A percentile compares a stretch with the other conserved stretches of the same genome.
These are phyloP conservation scores for Pichia sp. DNA, from an alignment of 1,139 yeast genomes.

Conservation along the genomic window DNA sequence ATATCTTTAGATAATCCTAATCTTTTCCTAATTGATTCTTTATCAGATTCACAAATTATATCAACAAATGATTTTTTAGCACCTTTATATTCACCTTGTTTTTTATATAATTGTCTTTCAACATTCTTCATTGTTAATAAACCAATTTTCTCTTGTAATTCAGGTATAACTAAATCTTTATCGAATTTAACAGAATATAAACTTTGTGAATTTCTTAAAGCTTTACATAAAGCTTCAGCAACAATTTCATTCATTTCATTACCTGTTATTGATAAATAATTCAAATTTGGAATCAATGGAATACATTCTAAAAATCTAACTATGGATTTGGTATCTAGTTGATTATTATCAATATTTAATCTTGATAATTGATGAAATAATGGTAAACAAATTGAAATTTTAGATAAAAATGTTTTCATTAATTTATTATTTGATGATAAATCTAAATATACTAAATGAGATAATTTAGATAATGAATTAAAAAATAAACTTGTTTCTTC, in stretches of 20 bases:
- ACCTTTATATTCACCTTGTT: slow-evolving; percentile 9
- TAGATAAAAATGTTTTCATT: slow-evolving; percentile 40
- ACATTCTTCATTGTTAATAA: slow-evolving; percentile 66
- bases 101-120: slow-evolving; percentile 39
- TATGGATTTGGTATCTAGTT: slow-evolving; percentile 41
- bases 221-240: slow-evolving; percentile 62
- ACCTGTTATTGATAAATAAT: slow-evolving; percentile 56
- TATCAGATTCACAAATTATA: slow-evolving; percentile 10
- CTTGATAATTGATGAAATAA: slow-evolving; percentile 50
- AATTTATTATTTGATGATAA: slow-evolving; percentile 58
- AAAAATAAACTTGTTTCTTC: slow-evolving; percentile 26
- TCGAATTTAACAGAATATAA: slow-evolving; percentile 71
- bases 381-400: slow-evolving; percentile 51
- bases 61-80: slow-evolving; percentile 10
- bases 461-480: slow-evolving; percentile 38
- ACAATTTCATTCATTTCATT: slow-evolving; percentile 48
- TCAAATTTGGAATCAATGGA: slow-evolving; percentile 54
- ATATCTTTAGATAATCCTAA: slow-evolving; percentile 20
- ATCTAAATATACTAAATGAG: slow-evolving; percentile 57
- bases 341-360: slow-evolving; percentile 57
- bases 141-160: slow-evolving; percentile 54
- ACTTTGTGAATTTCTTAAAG: slow-evolving; percentile 59
- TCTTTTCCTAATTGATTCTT: slow-evolving; percentile 8
- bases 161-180: slow-evolving; percentile 51
- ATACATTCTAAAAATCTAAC: slow-evolving; percentile 54